A percentile compares a stretch with the other conserved stretches of the same genome.
These are phyloP conservation scores for Cyberlindnera maritima DNA, from an alignment of 805 yeast genomes.

Conservation along the genomic window DNA sequence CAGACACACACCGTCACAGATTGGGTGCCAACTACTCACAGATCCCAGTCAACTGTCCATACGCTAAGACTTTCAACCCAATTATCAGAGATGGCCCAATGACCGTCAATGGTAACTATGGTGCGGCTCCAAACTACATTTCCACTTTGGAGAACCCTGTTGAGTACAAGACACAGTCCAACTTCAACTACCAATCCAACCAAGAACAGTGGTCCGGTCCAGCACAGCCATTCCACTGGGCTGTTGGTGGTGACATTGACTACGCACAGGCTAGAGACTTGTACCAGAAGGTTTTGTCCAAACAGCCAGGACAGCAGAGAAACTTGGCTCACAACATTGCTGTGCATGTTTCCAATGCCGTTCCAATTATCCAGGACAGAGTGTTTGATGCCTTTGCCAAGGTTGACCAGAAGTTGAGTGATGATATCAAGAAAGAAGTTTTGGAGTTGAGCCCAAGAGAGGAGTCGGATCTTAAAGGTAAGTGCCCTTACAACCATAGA, in stretches of 20 bases:
- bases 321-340: constrained; percentile 83
- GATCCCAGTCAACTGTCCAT: constrained; percentile 89
- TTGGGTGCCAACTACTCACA: constrained; percentile 72
- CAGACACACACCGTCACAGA: constrained; percentile 85
- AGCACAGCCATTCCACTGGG: constrained; percentile 87
- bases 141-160: constrained; percentile 42
- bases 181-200: constrained; percentile 46
- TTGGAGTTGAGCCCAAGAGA: constrained; percentile 37
- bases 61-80: constrained; percentile 58
- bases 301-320: constrained; percentile 77
- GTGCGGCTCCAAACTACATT: constrained; percentile 73
- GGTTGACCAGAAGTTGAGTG: constrained; percentile 69
- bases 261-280: constrained; percentile 73
- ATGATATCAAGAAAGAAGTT: constrained; percentile 61
- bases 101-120: constrained; percentile 69
- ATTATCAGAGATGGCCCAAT: constrained; percentile 82
- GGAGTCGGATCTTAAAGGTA: constrained; percentile 9
- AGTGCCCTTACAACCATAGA: constrained; percentile 24
- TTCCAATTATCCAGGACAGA: constrained; percentile 71
- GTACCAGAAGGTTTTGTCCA: constrained; percentile 66
- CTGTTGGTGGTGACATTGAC: constrained; percentile 63
- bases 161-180: constrained; percentile 26
- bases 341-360: constrained; percentile 67
- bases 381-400: constrained; percentile 74
- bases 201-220: constrained; percentile 83